Evolutionary conservation across 768 basidiomycete genomes (phyloP).

Genomic region (Russula brevipes): DNA sequence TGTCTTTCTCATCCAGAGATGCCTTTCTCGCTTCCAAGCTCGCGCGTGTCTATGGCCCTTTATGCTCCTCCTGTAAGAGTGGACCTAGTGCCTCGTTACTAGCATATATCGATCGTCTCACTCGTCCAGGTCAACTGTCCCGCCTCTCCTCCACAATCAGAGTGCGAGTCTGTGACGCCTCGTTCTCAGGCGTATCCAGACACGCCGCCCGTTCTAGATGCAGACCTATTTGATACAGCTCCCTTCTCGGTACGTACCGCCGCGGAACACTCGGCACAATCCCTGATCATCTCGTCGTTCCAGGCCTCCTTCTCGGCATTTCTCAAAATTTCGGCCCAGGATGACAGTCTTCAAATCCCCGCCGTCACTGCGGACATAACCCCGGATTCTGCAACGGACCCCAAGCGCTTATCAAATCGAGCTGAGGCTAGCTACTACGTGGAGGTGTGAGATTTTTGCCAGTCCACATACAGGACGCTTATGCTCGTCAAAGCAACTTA

Average conservation of each 20-base stretch:
- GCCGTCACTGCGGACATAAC: slow-evolving; percentile 2
- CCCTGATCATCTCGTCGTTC: background rate
- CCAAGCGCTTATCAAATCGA: slow-evolving; percentile 13
- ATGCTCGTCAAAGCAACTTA: slow-evolving; percentile 16
- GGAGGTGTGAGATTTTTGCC: slow-evolving; percentile 14
- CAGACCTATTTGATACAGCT: slow-evolving; percentile 23
- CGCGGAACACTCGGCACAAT: background rate
- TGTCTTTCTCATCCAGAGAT: slow-evolving; percentile 4
- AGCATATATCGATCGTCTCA: background rate
- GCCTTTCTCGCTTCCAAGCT: slow-evolving; percentile 17
- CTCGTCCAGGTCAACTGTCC: slow-evolving; percentile 1
- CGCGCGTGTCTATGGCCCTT: slow-evolving; percentile 16
- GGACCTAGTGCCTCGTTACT: background rate
- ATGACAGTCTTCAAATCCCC: slow-evolving; percentile 2
- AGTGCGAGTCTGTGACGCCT: slow-evolving; percentile 9
- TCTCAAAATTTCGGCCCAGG: background rate
- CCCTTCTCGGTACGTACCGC: slow-evolving; percentile 25
- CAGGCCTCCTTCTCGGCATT: slow-evolving; percentile 25
- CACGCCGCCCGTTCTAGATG: slow-evolving; percentile 24
- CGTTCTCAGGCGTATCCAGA: slow-evolving; percentile 14
- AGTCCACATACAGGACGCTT: background rate
- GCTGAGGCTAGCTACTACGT: slow-evolving; percentile 25
- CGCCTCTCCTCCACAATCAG: slow-evolving; percentile 20
- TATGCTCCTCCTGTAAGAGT: slow-evolving; percentile 9
- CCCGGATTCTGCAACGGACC: background rate